Conservation (phyloP, 2,329 filamentous ascomycete genomes). For the Paraphaeosphaeria minitans region DNA sequence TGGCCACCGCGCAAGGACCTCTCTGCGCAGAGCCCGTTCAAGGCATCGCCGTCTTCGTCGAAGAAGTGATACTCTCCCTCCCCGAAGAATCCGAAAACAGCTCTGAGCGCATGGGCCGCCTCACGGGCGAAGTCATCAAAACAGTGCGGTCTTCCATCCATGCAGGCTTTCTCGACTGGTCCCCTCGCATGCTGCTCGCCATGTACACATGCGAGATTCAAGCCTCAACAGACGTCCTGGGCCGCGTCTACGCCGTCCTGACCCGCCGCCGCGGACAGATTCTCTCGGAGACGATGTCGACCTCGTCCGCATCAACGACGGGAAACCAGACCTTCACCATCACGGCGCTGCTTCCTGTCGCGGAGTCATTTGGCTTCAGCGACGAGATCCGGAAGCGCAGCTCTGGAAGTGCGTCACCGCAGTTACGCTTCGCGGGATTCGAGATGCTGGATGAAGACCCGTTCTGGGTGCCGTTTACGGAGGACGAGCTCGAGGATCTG, state of each 20-base stretch:
- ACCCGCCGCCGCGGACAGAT: constrained; percentile 89
- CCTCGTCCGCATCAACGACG: constrained; percentile 91
- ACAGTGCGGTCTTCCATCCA: constrained; percentile 83
- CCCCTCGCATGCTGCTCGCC: constrained; percentile 88
- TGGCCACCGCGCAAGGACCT: constrained; percentile 85
- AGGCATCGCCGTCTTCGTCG: constrained; percentile 87
- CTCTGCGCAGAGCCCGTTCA: constrained; percentile 93
- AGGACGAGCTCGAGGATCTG: constrained; percentile 94
- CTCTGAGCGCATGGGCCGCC: constrained; percentile 68
- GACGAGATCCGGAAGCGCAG: constrained; percentile 97
- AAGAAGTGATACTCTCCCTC: constrained; percentile 71
- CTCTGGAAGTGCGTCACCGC: constrained; percentile 86
- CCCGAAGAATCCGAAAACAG: constrained; percentile 60
- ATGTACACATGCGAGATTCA: constrained; percentile 99
- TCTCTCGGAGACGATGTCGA: constrained; percentile 87
- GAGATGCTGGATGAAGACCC: constrained; percentile 94
- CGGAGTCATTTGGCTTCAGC: constrained; percentile 92
- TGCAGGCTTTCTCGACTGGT: constrained; percentile 92
- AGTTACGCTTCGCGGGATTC: constrained; percentile 91
- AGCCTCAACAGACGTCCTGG: constrained; percentile 92
- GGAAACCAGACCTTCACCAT: constrained; percentile 98
- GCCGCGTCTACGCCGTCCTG: constrained; percentile 96
- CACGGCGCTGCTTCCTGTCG: constrained; percentile 82
- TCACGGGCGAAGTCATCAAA: constrained; percentile 93
- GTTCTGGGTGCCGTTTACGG: constrained; percentile 96